Evolutionary conservation across 768 basidiomycete species (phyloP).

Genomic region (Tulasnella calospora): DNA sequence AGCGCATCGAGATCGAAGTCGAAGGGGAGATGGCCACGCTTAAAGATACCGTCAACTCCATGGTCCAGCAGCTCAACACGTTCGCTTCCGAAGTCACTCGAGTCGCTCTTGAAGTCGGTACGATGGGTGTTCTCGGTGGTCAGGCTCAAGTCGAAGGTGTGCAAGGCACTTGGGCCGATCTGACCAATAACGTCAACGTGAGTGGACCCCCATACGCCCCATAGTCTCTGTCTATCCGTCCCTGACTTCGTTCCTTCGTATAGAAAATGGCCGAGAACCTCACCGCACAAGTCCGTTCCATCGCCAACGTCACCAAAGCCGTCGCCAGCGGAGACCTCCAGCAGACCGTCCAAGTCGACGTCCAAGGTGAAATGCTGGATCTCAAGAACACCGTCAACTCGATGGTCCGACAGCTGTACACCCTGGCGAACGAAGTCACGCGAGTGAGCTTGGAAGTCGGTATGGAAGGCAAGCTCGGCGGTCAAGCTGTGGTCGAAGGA

Average conservation of each 20-base stretch:
- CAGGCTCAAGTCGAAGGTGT: constrained; percentile 45
- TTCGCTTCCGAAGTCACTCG: constrained; percentile 45
- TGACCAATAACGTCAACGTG: constrained; percentile 43
- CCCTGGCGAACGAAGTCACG: constrained; percentile 30
- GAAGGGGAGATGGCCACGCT: constrained; percentile 46
- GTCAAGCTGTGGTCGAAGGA: constrained; percentile 35
- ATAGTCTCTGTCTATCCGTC: not conserved
- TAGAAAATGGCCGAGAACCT: constrained; percentile 67
- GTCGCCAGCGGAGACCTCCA: constrained; percentile 91
- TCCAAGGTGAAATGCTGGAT: constrained; percentile 44
- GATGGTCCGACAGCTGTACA: constrained; percentile 28
- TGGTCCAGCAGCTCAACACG: constrained; percentile 42
- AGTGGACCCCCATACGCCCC: constrained; percentile 9
- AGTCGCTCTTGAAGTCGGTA: constrained; percentile 40
- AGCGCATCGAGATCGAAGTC: constrained; percentile 45
- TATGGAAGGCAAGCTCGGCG: constrained; percentile 37
- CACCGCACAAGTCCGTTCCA: constrained; percentile 87
- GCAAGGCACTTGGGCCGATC: constrained; percentile 45
- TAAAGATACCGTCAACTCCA: constrained; percentile 44
- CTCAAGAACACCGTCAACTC: constrained; percentile 41
- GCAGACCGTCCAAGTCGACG: constrained; percentile 54
- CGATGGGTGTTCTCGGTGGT: constrained; percentile 41
- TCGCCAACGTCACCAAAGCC: constrained; percentile 91
- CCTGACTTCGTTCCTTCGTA: not conserved
- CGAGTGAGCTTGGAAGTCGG: constrained; percentile 46